These are phyloP conservation scores for Colletotrichum agaves DNA, from an alignment of 2,329 filamentous ascomycete genomes.

Conservation along the genomic window DNA sequence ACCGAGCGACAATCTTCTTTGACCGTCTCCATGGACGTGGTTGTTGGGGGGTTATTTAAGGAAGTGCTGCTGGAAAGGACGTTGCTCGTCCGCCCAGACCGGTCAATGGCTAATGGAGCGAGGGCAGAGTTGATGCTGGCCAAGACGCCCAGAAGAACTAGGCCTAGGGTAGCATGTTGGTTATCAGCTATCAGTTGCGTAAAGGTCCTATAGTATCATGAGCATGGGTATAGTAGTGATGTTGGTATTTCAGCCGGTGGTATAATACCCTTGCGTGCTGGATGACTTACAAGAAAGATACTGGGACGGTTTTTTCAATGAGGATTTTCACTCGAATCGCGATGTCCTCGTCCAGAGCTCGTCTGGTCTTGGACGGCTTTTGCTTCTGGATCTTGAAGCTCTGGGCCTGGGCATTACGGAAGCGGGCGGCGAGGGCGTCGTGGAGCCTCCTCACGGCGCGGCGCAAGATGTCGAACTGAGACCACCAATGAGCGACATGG, in stretches of 20 bases:
- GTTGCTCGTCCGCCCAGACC: not conserved
- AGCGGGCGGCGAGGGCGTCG: constrained; percentile 45
- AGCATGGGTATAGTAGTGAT: not conserved
- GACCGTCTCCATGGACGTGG: no score
- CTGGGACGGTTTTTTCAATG: constrained; percentile 45
- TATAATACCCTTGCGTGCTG: no score
- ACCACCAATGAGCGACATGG: constrained; percentile 82
- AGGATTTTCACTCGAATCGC: constrained; percentile 42
- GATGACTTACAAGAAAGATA: constrained; percentile 50
- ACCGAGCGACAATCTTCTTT: constrained; percentile 27
- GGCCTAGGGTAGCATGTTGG: constrained; percentile 77
- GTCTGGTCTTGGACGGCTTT: not conserved
- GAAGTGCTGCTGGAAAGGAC: not conserved
- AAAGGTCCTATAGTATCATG: constrained; percentile 64
- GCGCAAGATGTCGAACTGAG: constrained; percentile 76
- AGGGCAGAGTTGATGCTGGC: constrained; percentile 65
- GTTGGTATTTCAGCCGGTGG: no score
- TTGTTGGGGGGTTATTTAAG: no score
- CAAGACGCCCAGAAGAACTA: constrained; percentile 73
- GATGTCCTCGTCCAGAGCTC: constrained; percentile 14
- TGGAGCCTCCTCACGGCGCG: constrained; percentile 69
- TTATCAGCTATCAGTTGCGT: constrained; percentile 76
- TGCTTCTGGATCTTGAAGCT: constrained; percentile 21
- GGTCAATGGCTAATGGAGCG: constrained; percentile 45
- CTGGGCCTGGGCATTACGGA: constrained; percentile 7